A percentile compares a stretch with the other conserved stretches of the same genome.
Evolutionary conservation across 805 yeast species (phyloP).

Genomic region (Isabelozyma heimii): DNA sequence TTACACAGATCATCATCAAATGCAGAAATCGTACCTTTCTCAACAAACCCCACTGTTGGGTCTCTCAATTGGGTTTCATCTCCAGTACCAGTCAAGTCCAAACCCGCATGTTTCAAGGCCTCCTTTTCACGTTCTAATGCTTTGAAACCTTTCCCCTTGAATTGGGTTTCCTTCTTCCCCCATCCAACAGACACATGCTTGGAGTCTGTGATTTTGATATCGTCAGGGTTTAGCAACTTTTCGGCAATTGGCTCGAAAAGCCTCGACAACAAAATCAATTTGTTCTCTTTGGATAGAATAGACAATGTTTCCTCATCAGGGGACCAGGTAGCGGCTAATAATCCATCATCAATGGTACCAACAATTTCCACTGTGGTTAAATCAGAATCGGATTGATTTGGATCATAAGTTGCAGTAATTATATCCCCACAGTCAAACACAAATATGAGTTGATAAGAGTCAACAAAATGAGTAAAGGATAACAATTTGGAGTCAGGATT

Average conservation of each 20-base stretch:
- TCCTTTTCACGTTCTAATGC: slow-evolving; percentile 64
- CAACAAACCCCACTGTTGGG: slow-evolving; percentile 80
- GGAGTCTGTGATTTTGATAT: slow-evolving; percentile 55
- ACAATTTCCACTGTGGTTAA: slow-evolving; percentile 68
- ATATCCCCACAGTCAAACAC: slow-evolving; percentile 78
- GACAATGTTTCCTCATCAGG: slow-evolving; percentile 86
- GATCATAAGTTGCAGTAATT: slow-evolving; percentile 60
- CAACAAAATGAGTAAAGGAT: slow-evolving; percentile 68
- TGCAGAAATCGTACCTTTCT: slow-evolving; percentile 59
- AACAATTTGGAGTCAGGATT: slow-evolving; percentile 37
- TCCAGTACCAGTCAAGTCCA: slow-evolving; percentile 62
- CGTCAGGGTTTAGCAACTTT: slow-evolving; percentile 53
- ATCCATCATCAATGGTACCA: slow-evolving; percentile 78
- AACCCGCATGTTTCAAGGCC: slow-evolving; percentile 62
- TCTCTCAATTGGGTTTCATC: slow-evolving; percentile 62
- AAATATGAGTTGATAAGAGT: slow-evolving; percentile 61
- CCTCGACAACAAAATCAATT: slow-evolving; percentile 66
- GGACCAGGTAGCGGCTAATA: slow-evolving; percentile 78
- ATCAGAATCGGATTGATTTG: slow-evolving; percentile 43
- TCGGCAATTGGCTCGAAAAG: slow-evolving; percentile 79
- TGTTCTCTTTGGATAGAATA: slow-evolving; percentile 59
- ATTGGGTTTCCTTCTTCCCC: slow-evolving; percentile 97
- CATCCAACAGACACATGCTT: slow-evolving; percentile 96
- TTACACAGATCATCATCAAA: slow-evolving; percentile 48
- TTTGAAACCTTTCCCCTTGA: slow-evolving; percentile 88